phyloP scores from a whole-genome alignment of 176 grass and related monocot species.

The Eleusine indica region DNA sequence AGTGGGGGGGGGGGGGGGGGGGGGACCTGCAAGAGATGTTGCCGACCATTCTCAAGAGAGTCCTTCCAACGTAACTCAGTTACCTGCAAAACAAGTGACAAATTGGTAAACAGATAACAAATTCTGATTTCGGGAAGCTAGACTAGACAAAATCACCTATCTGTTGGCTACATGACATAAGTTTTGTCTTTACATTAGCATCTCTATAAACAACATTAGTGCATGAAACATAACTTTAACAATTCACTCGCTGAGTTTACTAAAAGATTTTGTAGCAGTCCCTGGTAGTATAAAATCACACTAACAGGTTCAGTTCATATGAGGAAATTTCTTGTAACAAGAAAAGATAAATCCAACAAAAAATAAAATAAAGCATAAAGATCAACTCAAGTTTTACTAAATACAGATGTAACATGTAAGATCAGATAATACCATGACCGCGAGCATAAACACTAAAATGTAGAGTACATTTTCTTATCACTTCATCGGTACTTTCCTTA shows the following conservation, averaged over 20 bases:
- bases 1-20: neutral
- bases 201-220: neutral
- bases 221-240: neutral
- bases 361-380: too few species aligned
- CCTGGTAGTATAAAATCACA: neutral
- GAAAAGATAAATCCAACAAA: too few species aligned
- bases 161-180: neutral
- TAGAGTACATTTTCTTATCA: neutral
- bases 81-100: conserved; percentile 44
- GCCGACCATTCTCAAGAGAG: conserved; percentile 42
- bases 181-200: neutral
- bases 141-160: neutral
- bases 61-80: conserved; percentile 58
- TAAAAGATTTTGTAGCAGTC: neutral
- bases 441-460: neutral
- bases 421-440: neutral
- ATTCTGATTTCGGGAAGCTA: neutral
- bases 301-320: neutral
- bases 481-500: neutral
- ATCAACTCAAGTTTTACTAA: neutral
- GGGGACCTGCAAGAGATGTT: conserved; percentile 61
- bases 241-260: neutral
- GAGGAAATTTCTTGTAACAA: neutral
- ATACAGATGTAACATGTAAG: neutral
- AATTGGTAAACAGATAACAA: neutral